These are phyloP conservation scores for Talaromyces sp. DNA, from an alignment of 2,329 filamentous ascomycete genomes.

Conservation along the genomic window DNA sequence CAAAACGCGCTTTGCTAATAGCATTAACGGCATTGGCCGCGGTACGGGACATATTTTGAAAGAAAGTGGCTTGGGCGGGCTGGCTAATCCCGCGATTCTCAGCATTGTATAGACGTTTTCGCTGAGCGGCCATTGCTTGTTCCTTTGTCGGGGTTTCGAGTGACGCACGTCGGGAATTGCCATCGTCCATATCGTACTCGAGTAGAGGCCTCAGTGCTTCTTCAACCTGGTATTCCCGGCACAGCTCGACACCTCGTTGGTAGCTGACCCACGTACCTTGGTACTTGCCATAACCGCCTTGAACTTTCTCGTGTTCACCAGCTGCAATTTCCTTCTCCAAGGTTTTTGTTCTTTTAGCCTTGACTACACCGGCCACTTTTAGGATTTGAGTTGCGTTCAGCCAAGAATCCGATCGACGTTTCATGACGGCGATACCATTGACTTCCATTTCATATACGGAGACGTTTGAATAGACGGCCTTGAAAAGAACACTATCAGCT, in stretches of 20 bases:
- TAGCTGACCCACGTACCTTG: conserved; percentile 99
- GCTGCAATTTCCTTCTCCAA: conserved; percentile 96
- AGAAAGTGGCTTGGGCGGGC: conserved; percentile 76
- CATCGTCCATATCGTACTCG: conserved; percentile 51
- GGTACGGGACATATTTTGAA: conserved; percentile 92
- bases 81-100: conserved; percentile 65
- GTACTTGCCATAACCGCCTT: conserved; percentile 97
- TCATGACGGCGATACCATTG: conserved; percentile 90
- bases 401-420: conserved; percentile 90
- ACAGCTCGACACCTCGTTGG: conserved; percentile 86
- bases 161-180: conserved; percentile 65
- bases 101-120: conserved; percentile 86
- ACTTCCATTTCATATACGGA: conserved; percentile 99
- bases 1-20: conserved; percentile 92
- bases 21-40: conserved; percentile 91
- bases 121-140: conserved; percentile 92
- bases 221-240: conserved; percentile 63
- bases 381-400: conserved; percentile 97
- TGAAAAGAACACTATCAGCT: not conserved
- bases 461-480: conserved; percentile 91
- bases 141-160: conserved; percentile 97
- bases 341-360: conserved; percentile 95
- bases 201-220: conserved; percentile 47
- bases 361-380: conserved; percentile 95
- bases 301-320: conserved; percentile 96